These are phyloP conservation scores for Orobanche coerulescens DNA, from an alignment of 257 asterid species.

Conservation along the genomic window DNA sequence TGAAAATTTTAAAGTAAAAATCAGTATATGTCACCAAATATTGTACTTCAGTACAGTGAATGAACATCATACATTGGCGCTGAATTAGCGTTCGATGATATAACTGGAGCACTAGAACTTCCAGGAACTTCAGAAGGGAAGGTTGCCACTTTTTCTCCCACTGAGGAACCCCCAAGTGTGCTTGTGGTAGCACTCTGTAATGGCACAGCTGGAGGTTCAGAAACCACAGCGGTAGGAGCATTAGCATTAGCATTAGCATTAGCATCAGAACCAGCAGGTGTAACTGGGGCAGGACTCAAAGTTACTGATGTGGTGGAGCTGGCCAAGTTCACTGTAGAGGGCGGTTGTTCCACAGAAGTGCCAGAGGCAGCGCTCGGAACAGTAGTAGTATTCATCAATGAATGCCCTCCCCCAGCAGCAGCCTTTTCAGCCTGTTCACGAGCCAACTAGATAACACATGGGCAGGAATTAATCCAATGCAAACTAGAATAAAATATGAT, in stretches of 20 bases:
- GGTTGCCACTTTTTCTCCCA: constrained; percentile 35
- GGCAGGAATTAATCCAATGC: constrained; percentile 26
- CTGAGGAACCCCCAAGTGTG: constrained; percentile 32
- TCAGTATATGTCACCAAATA: background rate
- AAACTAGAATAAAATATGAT: constrained; percentile 6
- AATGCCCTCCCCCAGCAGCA: constrained; percentile 43
- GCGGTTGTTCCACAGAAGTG: constrained; percentile 40
- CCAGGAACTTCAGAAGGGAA: constrained; percentile 47
- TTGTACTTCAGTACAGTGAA: background rate
- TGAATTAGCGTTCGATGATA: constrained; percentile 29
- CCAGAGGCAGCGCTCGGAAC: constrained; percentile 34
- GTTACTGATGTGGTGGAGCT: constrained; percentile 39
- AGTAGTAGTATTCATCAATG: constrained; percentile 31
- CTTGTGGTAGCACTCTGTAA: constrained; percentile 35
- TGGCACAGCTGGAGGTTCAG: constrained; percentile 48
- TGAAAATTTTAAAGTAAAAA: constrained; percentile 26
- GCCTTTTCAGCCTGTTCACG: constrained; percentile 83
- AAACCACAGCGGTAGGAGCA: constrained; percentile 37
- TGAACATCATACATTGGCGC: constrained; percentile 31
- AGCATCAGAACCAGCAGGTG: constrained; percentile 44
- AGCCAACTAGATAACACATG: constrained; percentile 59
- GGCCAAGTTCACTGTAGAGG: constrained; percentile 36
- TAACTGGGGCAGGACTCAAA: constrained; percentile 49
- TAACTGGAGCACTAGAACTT: constrained; percentile 32
- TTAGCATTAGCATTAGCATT: constrained; percentile 39